Percentiles rank a stretch among this genome's conserved stretches.
Evolutionary conservation across 192 early-diverging fungal species (phyloP).

Genomic region (Haplosporangium gracile): DNA sequence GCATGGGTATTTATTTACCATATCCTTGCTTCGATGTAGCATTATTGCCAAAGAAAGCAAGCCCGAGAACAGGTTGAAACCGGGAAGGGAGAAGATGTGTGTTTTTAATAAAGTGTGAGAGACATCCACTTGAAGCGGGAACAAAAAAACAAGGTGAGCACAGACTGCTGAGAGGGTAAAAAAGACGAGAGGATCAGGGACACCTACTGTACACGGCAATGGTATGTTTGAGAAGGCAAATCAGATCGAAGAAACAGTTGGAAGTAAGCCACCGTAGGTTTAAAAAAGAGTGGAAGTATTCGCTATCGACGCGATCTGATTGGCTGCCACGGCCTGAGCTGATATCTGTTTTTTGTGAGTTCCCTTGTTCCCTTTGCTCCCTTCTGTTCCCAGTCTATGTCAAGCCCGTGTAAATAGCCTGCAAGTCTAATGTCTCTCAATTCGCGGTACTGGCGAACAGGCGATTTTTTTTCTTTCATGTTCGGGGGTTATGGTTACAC

Average conservation of each 20-base stretch:
- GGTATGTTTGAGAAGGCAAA: not conserved
- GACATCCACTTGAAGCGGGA: not conserved
- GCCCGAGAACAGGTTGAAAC: slow-evolving; percentile 7
- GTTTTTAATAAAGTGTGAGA: not conserved
- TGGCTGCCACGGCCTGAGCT: slow-evolving; percentile 36
- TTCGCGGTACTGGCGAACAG: slow-evolving; percentile 1
- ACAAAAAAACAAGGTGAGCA: not conserved
- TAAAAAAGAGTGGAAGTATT: not conserved
- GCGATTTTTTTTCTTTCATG: not conserved
- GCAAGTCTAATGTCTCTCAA: not conserved
- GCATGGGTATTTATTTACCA: not conserved
- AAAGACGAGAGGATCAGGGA: not conserved
- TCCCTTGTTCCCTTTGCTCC: not conserved
- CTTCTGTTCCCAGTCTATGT: not conserved
- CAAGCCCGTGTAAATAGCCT: not conserved
- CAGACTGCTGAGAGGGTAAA: not conserved
- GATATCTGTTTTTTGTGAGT: slow-evolving; percentile 22
- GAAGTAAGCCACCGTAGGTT: not conserved
- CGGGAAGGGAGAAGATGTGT: not conserved
- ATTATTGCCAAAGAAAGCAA: slow-evolving; percentile 5
- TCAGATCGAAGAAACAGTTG: not conserved
- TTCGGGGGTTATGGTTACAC: slow-evolving; percentile 3
- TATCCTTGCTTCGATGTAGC: not conserved
- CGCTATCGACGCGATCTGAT: slow-evolving; percentile 27
- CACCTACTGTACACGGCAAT: not conserved